Base-by-base conservation (phyloP, 805 yeast species). In the Candida ovalis region DNA sequence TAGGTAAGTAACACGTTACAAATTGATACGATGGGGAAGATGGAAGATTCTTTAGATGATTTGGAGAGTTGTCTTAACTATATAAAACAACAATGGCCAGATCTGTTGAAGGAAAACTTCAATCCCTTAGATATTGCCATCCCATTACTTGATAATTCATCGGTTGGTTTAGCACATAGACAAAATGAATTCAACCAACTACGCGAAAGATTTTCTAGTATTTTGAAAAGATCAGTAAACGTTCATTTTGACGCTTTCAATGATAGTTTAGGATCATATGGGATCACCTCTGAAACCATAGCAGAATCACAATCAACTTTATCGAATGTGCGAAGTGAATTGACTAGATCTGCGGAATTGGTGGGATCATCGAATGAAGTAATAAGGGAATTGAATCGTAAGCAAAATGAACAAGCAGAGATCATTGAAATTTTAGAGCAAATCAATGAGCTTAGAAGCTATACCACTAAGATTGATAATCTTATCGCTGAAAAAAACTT, bases 71-170 rank as follows among this genome's bases (percentile, higher is more conserved):
- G 49, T 49, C 37, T 50, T 9, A 44, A 44, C 22, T 42, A 44
- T 36, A 43, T 56, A 15, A 44, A 50, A 23, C 48, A 48, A 32
- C 64, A 66, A 37, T 66, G 69, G 69, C 66, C 68, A 2, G 66
- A 77, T 45, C 65, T 82, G 7, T 65, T 76, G 6, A 69, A 70
- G 1, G 74, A 73, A 8, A 75, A 80, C 43, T 80, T 88, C 46
- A 90, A 89, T 61, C 96, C 96, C 1, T 74, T 94, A 41, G 97
- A 89, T 57, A 72, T 84, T 45, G 97, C 97, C 0, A 72, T 92
- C 36, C 82, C 91, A 1, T 72, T 94, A 48, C 71, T 90, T 58
- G 97, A 92, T 65, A 84, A 83, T 57, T 82, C 96, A 2, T 86
- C 96, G 0, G 94, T 90, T n/a, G 98, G 98, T 0, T 69, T 88